Percentiles rank a stretch among this genome's conserved stretches.
Conservation (phyloP, 257 asterid genomes). For the Verbena officinalis region DNA sequence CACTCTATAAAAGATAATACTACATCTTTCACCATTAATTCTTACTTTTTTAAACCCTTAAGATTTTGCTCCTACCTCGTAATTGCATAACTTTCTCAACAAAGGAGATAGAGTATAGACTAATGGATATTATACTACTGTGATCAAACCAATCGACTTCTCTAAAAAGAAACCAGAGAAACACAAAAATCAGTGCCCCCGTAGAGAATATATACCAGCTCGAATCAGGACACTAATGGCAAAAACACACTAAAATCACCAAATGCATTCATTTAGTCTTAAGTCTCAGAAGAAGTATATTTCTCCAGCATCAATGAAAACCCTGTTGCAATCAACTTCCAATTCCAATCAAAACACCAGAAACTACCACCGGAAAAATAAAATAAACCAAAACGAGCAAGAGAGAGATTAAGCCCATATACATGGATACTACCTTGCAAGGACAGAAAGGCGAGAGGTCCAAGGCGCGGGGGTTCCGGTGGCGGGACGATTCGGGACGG, state of each 20-base stretch:
- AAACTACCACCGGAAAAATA: slow-evolving; percentile 2
- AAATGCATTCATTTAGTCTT: not conserved
- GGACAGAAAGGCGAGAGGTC: slow-evolving; percentile 88
- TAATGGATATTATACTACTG: not conserved
- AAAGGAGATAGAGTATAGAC: no score
- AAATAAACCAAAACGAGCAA: no score
- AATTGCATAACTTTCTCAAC: no score
- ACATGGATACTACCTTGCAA: slow-evolving; percentile 57
- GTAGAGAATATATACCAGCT: not conserved
- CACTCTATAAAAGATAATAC: no score
- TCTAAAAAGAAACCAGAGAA: not conserved
- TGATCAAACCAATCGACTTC: not conserved
- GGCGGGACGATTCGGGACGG: slow-evolving; percentile 69
- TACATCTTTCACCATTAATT: no score
- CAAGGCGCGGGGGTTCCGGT: slow-evolving; percentile 97
- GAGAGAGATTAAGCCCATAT: no score
- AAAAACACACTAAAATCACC: no score
- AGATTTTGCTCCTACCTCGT: no score
- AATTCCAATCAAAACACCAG: not conserved
- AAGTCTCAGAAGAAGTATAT: slow-evolving; percentile 11
- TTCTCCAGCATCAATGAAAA: slow-evolving; percentile 21
- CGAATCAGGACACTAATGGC: not conserved
- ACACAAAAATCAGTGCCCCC: no score
- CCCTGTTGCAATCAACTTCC: not conserved
- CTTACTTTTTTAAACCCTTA: no score